A percentile compares a stretch with the other conserved stretches of the same genome.
Conservation (phyloP, 257 asterid species). For the Salvia hispanica region DNA sequence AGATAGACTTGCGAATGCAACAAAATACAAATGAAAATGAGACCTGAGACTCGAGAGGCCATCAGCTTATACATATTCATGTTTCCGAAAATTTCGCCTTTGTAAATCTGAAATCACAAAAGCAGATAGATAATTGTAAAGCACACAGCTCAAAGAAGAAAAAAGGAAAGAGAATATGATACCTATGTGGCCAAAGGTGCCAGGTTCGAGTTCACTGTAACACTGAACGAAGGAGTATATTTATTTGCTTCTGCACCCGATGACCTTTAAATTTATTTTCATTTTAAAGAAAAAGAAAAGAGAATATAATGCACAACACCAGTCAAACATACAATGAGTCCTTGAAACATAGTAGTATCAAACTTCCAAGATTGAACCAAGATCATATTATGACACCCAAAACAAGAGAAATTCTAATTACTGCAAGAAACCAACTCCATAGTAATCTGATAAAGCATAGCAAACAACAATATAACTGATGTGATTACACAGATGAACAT, state of each 20-base stretch:
- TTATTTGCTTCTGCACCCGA: no score
- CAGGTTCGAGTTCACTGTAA: no score
- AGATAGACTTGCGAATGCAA: not conserved
- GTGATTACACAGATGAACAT: constrained; percentile 36
- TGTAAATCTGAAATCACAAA: constrained; percentile 35
- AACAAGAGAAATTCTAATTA: constrained; percentile 35
- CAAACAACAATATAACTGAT: constrained; percentile 40
- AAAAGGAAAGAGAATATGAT: not conserved
- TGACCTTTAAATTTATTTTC: no score
- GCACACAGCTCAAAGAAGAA: constrained; percentile 18
- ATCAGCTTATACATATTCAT: constrained; percentile 14
- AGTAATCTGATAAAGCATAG: constrained; percentile 34
- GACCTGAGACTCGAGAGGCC: constrained; percentile 31
- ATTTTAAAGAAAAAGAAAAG: not conserved
- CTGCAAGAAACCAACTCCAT: constrained; percentile 36
- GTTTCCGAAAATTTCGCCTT: constrained; percentile 40
- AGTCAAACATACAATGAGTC: not conserved
- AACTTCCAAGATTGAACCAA: not conserved
- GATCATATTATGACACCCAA: not conserved
- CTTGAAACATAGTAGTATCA: constrained; percentile 9
- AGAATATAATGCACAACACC: no score
- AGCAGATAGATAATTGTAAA: constrained; percentile 30
- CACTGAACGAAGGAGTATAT: no score
- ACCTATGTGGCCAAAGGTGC: no score
- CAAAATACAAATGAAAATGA: constrained; percentile 16